Evolutionary conservation across 352 stramenopile species (phyloP).

Genomic region (Blastocystis sp.): DNA sequence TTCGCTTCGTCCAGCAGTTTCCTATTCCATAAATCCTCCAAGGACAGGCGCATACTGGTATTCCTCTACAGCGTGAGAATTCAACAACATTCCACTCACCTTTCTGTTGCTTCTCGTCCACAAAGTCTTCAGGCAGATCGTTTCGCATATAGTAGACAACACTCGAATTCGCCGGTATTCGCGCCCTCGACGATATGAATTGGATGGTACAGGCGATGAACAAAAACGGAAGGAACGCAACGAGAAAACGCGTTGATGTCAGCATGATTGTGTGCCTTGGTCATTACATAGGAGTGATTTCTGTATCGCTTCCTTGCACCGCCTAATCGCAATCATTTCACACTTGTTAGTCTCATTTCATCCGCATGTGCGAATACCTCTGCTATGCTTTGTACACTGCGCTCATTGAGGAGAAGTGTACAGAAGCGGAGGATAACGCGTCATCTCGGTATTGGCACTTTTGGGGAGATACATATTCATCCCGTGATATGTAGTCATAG

Average conservation of each 20-base stretch:
- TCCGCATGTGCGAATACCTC: background rate
- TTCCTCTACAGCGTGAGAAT: background rate
- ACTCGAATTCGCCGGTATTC: background rate
- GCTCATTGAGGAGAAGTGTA: background rate
- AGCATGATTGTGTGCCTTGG: background rate
- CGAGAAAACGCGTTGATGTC: background rate
- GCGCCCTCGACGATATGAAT: background rate
- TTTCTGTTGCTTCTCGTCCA: background rate
- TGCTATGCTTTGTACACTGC: background rate
- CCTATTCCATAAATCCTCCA: background rate
- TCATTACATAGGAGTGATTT: too few species aligned
- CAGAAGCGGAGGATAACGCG: background rate
- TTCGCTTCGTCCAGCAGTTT: background rate
- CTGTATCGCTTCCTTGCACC: too few species aligned
- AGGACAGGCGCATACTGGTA: background rate
- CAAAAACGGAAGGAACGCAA: background rate
- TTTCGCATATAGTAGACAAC: background rate
- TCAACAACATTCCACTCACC: background rate
- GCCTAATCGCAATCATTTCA: too few species aligned
- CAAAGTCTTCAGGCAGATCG: background rate
- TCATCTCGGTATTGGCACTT: background rate
- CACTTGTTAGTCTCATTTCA: too few species aligned
- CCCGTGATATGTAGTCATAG: background rate
- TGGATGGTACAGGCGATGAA: background rate
- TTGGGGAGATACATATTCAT: conserved; percentile 16